Evolutionary conservation across 2,329 filamentous ascomycete species (phyloP).

Genomic region (Curvularia eragrostidis): DNA sequence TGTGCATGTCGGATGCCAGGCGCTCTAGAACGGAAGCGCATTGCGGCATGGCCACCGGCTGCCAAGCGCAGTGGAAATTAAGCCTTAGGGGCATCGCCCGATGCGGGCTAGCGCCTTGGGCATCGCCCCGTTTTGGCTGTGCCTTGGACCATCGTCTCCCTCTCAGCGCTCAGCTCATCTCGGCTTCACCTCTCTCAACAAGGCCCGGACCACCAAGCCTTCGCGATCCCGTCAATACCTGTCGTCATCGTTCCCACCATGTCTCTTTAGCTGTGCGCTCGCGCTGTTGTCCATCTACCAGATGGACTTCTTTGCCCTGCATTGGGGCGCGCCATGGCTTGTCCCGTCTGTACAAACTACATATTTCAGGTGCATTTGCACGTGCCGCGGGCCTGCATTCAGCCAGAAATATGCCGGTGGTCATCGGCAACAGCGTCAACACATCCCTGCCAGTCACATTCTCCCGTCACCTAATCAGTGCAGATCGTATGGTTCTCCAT

Average conservation of each 20-base stretch:
- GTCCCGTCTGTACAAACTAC: background rate
- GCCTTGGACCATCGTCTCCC: conserved; percentile 11
- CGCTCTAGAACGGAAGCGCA: conserved; percentile 24
- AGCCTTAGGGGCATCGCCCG: conserved; percentile 16
- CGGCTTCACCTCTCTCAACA: conserved; percentile 23
- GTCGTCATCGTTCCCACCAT: conserved; percentile 14
- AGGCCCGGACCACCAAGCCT: conserved; percentile 3
- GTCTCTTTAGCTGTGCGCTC: conserved; percentile 1
- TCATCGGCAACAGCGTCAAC: conserved; percentile 11
- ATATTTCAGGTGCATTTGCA: conserved; percentile 19
- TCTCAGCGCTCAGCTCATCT: conserved; percentile 29
- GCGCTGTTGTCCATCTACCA: background rate
- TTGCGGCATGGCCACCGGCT: conserved; percentile 15
- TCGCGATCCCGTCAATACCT: conserved; percentile 12
- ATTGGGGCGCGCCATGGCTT: background rate
- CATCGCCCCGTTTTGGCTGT: conserved; percentile 16
- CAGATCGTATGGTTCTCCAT: conserved; percentile 17
- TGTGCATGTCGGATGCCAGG: background rate
- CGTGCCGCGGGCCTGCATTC: conserved; percentile 21
- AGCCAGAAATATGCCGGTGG: conserved; percentile 20
- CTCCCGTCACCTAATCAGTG: conserved; percentile 15
- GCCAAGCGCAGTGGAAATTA: conserved; percentile 26
- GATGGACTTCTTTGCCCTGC: background rate
- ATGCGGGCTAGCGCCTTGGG: conserved; percentile 18
- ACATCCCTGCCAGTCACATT: conserved; percentile 15